Evolutionary conservation across 2,329 filamentous ascomycete genomes (phyloP), one percentile per base, ranked within the genome.

Genomic region (Curvularia sp.): DNA sequence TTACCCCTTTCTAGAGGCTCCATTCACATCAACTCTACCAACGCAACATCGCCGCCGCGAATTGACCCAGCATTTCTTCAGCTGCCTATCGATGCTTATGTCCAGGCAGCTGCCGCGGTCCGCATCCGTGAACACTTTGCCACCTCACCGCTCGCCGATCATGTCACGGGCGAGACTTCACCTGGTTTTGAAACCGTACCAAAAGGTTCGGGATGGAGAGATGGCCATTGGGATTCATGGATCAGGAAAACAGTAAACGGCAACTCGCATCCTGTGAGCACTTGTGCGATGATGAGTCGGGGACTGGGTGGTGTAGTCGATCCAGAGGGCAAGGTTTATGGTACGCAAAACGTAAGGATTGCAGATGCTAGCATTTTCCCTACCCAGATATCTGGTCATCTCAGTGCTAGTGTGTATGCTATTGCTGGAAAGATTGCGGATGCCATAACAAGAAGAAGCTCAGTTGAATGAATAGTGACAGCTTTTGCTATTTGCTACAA

Each of bases 1-100:
- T 61, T 78, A 3, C 75, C 75, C 1, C 73, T 77, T 55, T 74
- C 74, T 6, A 68, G 69, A n/a, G 76, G 76, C 41, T 66, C 58
- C 36, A 62, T 78, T 15, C 75, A 77, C 56, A 72, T 77, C 46
- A 57, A 61, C 13, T 66, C 68, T 1, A 28, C 70, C 8, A 68
- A 78, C 18, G 73, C 75, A 2, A 68, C 73, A 19, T 57, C 75
- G 34, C 60, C 72, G 6, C 80, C 81, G 0, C 49, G 39, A 15
- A 78, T 82, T 62, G 69, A 81, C 54, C 79, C 79, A 2, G 77
- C 77, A 49, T 80, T 78, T 63, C 77, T 80, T 62, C 73, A 76
- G 49, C 70, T 80, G 9, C 73, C 76, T 2, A 75, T 77, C 30
- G 79, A 81, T 52, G 57, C 67, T 1, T 57, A 63, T 5, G 63